A percentile compares a stretch with the other conserved stretches of the same genome.
These are phyloP conservation scores for Phylloporus sp. DNA, from an alignment of 768 basidiomycete genomes.

Conservation along the genomic window DNA sequence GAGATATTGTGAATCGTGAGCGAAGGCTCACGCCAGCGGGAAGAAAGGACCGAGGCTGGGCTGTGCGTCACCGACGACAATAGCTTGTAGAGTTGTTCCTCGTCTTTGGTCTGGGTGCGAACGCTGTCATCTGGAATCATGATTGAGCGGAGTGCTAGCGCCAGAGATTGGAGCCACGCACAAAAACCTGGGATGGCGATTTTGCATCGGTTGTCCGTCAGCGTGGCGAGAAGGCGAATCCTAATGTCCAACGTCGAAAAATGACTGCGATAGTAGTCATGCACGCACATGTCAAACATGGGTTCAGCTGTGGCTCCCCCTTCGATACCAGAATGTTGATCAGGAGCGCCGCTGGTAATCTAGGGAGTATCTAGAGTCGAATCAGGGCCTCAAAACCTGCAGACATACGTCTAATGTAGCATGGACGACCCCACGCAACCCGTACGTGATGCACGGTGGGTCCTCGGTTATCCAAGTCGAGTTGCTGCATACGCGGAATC, in stretches of 20 bases:
- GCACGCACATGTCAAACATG: slow-evolving; percentile 81
- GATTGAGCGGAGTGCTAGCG: background rate
- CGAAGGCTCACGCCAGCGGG: slow-evolving; percentile 87
- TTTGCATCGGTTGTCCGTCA: slow-evolving; percentile 52
- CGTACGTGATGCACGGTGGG: slow-evolving; percentile 91
- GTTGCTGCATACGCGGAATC: slow-evolving; percentile 50
- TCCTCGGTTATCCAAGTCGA: slow-evolving; percentile 96
- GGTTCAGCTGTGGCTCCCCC: slow-evolving; percentile 87
- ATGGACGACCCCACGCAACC: slow-evolving; percentile 90
- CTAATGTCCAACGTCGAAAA: slow-evolving; percentile 32
- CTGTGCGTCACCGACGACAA: slow-evolving; percentile 65
- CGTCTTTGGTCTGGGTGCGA: slow-evolving; percentile 59
- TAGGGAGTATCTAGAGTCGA: slow-evolving; percentile 21
- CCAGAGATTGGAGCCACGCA: slow-evolving; percentile 38
- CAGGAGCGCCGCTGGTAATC: slow-evolving; percentile 69
- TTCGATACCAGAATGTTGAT: slow-evolving; percentile 91
- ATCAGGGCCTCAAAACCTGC: background rate
- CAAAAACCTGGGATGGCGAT: slow-evolving; percentile 82
- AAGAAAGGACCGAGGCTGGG: slow-evolving; percentile 61
- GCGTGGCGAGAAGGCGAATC: slow-evolving; percentile 70
- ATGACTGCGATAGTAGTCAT: background rate
- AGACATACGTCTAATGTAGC: slow-evolving; percentile 63
- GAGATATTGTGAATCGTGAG: slow-evolving; percentile 84
- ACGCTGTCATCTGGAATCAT: slow-evolving; percentile 64
- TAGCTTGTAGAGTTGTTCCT: slow-evolving; percentile 61